phyloP scores from a whole-genome alignment of 176 grass and related monocot species.

The Phoenix roebelenii region DNA sequence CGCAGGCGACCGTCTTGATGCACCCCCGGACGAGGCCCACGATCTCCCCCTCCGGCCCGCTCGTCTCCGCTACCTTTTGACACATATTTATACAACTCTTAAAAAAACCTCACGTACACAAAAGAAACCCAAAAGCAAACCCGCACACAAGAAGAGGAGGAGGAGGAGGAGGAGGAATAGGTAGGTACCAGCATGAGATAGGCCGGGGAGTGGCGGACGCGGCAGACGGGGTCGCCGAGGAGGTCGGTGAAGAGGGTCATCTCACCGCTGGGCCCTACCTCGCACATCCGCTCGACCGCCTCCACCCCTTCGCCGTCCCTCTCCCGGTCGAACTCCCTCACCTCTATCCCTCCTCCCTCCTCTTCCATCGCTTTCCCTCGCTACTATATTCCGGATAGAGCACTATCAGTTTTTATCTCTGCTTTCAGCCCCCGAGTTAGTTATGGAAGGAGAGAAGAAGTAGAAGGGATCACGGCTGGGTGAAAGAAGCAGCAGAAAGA shows the following conservation, averaged over 20 bases:
- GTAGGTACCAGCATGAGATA: neutral
- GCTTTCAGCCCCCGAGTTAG: no score
- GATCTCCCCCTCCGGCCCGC: neutral
- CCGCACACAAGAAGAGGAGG: neutral
- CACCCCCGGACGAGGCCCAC: slow-evolving; percentile 8
- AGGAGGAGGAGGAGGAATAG: neutral
- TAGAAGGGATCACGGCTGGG: no score
- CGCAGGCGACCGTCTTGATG: slow-evolving; percentile 9
- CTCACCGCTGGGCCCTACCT: neutral
- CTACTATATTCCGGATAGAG: no score
- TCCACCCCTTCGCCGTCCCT: neutral
- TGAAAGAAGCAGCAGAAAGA: no score
- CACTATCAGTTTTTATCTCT: no score
- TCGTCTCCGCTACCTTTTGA: neutral
- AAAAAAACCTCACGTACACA: neutral
- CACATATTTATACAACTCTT: no score
- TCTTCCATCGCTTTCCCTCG: neutral
- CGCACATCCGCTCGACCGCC: slow-evolving; percentile 4
- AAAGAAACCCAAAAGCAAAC: neutral
- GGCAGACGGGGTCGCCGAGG: slow-evolving; percentile 8
- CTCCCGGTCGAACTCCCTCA: neutral
- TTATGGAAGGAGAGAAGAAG: no score
- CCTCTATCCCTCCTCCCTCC: neutral
- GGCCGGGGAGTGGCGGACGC: slow-evolving; percentile 1
- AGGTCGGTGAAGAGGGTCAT: slow-evolving; percentile 11